phyloP scores from a whole-genome alignment of 2,329 filamentous ascomycete genomes.

The Aspergillus versicolor region DNA sequence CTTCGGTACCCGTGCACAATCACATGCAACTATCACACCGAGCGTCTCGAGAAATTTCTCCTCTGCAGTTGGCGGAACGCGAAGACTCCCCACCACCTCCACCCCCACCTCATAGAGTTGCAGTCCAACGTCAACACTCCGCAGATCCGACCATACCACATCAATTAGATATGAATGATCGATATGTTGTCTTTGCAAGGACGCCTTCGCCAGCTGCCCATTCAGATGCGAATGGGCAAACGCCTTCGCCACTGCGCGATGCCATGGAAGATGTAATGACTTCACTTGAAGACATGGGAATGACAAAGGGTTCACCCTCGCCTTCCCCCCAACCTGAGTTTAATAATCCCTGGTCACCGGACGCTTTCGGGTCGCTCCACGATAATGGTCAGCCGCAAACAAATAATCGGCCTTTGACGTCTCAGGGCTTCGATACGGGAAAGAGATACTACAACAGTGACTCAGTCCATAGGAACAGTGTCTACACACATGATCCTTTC shows the following conservation, averaged over 20 bases:
- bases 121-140: slow-evolving; percentile 45
- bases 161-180: slow-evolving; percentile 42
- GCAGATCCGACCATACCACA: slow-evolving; percentile 28
- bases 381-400: slow-evolving; percentile 33
- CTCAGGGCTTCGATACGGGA: slow-evolving; percentile 65
- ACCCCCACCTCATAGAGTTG: slow-evolving; percentile 72
- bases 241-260: slow-evolving; percentile 85
- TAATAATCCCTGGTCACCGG: slow-evolving; percentile 79
- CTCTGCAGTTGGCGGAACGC: slow-evolving; percentile 45
- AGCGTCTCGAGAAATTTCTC: slow-evolving; percentile 26
- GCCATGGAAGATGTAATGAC: slow-evolving; percentile 99
- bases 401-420: slow-evolving; percentile 65
- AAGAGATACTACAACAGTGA: slow-evolving; percentile 60
- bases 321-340: slow-evolving; percentile 56
- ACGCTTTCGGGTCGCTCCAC: slow-evolving; percentile 67
- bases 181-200: slow-evolving; percentile 39
- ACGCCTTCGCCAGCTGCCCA: slow-evolving; percentile 52
- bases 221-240: slow-evolving; percentile 67
- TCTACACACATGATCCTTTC: slow-evolving; percentile 35
- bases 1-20: slow-evolving; percentile 17
- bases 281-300: slow-evolving; percentile 81
- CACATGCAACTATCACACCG: slow-evolving; percentile 10
- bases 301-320: slow-evolving; percentile 53
- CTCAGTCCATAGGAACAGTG: slow-evolving; percentile 49
- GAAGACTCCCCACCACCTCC: slow-evolving; percentile 77